A percentile compares a stretch with the other conserved stretches of the same genome.
These are phyloP conservation scores for Penicillium hordei DNA, from an alignment of 2,329 filamentous ascomycete genomes.

Conservation along the genomic window DNA sequence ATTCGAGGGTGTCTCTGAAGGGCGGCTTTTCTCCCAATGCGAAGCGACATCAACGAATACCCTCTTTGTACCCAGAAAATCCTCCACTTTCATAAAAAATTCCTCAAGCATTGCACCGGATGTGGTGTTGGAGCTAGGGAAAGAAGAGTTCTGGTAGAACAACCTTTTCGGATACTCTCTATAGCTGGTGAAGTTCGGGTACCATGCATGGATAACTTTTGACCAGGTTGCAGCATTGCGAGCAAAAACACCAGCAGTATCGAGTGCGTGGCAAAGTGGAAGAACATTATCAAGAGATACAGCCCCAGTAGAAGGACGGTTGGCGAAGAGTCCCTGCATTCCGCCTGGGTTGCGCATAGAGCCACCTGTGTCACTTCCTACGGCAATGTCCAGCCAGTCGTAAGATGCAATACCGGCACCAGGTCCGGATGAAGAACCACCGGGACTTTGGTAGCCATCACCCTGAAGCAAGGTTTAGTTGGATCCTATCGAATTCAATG, in stretches of 20 bases:
- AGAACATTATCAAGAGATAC: slow-evolving; percentile 23
- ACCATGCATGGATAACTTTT: slow-evolving; percentile 19
- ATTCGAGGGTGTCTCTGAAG: slow-evolving; percentile 13
- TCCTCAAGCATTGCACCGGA: slow-evolving; percentile 27
- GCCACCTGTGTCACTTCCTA: slow-evolving; percentile 30
- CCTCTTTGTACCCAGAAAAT: slow-evolving; percentile 26
- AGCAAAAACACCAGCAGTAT: slow-evolving; percentile 34
- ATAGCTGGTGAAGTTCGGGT: slow-evolving; percentile 20
- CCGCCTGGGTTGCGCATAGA: slow-evolving; percentile 30
- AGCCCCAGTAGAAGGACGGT: slow-evolving; percentile 26
- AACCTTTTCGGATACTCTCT: slow-evolving; percentile 24
- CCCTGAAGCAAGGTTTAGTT: slow-evolving; percentile 14
- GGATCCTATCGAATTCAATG: no score
- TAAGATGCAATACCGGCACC: slow-evolving; percentile 33
- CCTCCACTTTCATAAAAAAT: slow-evolving; percentile 25
- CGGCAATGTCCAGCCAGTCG: slow-evolving; percentile 32
- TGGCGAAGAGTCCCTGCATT: slow-evolving; percentile 31
- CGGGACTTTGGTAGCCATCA: slow-evolving; percentile 34
- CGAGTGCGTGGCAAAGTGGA: slow-evolving; percentile 30
- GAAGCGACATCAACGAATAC: slow-evolving; percentile 29
- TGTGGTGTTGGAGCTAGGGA: slow-evolving; percentile 18
- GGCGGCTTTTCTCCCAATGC: slow-evolving; percentile 25
- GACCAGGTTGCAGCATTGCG: slow-evolving; percentile 25
- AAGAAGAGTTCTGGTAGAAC: slow-evolving; percentile 14
- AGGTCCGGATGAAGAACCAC: slow-evolving; percentile 23